Percentiles rank a stretch among this genome's conserved stretches.
phyloP scores from a whole-genome alignment of 768 basidiomycete genomes.

The Tricholomella constricta region DNA sequence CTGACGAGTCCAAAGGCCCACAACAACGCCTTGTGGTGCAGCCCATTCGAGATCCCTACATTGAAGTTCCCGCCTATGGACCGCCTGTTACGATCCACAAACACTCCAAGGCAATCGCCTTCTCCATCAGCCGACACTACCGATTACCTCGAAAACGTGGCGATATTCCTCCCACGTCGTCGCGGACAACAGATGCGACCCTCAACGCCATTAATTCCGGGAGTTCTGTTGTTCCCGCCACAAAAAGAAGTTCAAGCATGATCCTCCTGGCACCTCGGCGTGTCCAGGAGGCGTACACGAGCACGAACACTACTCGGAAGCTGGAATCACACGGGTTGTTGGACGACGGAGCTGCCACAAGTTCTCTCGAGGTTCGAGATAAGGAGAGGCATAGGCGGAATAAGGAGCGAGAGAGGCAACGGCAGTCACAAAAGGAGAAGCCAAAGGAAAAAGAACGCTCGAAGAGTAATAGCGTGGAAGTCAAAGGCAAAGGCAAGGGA shows the following conservation, averaged over 20 bases:
- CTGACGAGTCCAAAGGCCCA: slow-evolving; percentile 56
- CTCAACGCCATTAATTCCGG: slow-evolving; percentile 14
- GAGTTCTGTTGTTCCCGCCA: slow-evolving; percentile 8
- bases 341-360: slow-evolving; percentile 42
- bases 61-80: slow-evolving; percentile 43
- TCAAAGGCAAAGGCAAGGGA: slow-evolving; percentile 26
- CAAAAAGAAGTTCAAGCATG: slow-evolving; percentile 41
- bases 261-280: slow-evolving; percentile 72
- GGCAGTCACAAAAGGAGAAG: slow-evolving; percentile 25
- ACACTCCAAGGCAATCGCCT: slow-evolving; percentile 77
- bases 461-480: slow-evolving; percentile 30
- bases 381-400: slow-evolving; percentile 30
- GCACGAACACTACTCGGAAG: slow-evolving; percentile 69
- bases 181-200: slow-evolving; percentile 9
- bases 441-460: slow-evolving; percentile 29
- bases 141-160: slow-evolving; percentile 16
- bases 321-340: slow-evolving; percentile 69
- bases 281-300: slow-evolving; percentile 81
- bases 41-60: slow-evolving; percentile 53
- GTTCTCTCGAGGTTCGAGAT: slow-evolving; percentile 27
- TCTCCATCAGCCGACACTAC: slow-evolving; percentile 75
- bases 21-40: slow-evolving; percentile 71
- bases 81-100: slow-evolving; percentile 76
- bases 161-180: slow-evolving; percentile 19
- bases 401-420: slow-evolving; percentile 25